Percentiles rank a stretch among this genome's conserved stretches.
Evolutionary conservation across 768 basidiomycete genomes (phyloP).

Genomic region (Suillus variegatus): DNA sequence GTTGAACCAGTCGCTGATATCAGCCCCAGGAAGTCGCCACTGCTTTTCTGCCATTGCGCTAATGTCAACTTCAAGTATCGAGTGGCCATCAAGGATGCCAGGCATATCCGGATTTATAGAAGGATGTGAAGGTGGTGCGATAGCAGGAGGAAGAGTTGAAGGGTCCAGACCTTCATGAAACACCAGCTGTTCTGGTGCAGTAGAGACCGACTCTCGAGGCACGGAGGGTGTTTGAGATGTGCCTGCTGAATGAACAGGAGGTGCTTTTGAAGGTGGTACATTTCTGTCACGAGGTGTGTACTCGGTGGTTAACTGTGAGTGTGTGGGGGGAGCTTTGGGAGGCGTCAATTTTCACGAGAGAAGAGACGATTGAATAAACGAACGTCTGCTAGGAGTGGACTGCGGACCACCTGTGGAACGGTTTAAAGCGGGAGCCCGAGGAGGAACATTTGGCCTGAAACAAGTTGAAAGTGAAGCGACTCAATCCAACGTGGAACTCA

Average conservation of each 20-base stretch:
- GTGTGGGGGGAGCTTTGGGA: slow-evolving; percentile 38
- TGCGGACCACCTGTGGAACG: slow-evolving; percentile 32
- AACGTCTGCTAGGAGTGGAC: slow-evolving; percentile 30
- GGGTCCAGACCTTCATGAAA: slow-evolving; percentile 61
- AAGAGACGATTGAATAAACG: slow-evolving; percentile 1
- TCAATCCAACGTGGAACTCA: slow-evolving; percentile 28
- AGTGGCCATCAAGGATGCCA: slow-evolving; percentile 71
- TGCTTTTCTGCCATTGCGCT: slow-evolving; percentile 75
- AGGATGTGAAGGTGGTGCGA: slow-evolving; percentile 81
- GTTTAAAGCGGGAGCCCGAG: slow-evolving; percentile 30
- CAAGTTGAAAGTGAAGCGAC: slow-evolving; percentile 5
- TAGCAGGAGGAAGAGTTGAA: slow-evolving; percentile 61
- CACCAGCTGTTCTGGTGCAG: slow-evolving; percentile 18
- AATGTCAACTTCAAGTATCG: slow-evolving; percentile 85
- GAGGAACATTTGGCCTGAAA: slow-evolving; percentile 37
- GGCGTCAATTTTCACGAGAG: slow-evolving; percentile 10
- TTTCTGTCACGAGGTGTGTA: slow-evolving; percentile 75
- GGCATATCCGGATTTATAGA: slow-evolving; percentile 65
- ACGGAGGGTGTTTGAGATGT: slow-evolving; percentile 16
- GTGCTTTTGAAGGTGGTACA: slow-evolving; percentile 32
- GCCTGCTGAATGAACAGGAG: slow-evolving; percentile 25
- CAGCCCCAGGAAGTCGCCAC: slow-evolving; percentile 90
- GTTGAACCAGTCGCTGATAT: slow-evolving; percentile 98
- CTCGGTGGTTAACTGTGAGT: slow-evolving; percentile 73
- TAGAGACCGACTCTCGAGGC: slow-evolving; percentile 9